Percentiles rank a stretch among this genome's conserved stretches.
These are phyloP conservation scores for Nicotiana knightiana DNA, from an alignment of 257 asterid species.

Conservation along the genomic window DNA sequence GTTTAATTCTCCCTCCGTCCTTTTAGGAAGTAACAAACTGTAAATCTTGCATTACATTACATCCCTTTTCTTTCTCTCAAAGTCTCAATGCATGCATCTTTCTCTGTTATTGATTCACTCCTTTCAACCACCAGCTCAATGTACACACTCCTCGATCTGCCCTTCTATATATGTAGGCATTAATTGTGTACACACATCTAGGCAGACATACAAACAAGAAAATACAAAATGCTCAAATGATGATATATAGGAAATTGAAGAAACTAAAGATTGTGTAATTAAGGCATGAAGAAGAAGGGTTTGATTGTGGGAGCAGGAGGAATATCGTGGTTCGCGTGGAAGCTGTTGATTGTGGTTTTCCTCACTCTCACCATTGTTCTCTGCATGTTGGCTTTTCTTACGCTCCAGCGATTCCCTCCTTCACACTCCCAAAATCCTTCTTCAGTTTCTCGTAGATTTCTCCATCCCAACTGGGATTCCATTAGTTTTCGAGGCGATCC, in stretches of 20 bases:
- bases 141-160: background rate
- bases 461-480: background rate
- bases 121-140: background rate
- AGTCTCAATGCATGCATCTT: background rate
- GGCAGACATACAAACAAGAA: background rate
- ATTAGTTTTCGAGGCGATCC: conserved; percentile 38
- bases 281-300: background rate
- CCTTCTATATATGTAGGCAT: background rate
- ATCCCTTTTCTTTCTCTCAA: too few relatives aligned
- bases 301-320: background rate
- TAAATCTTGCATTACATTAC: background rate
- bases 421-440: conserved; percentile 3
- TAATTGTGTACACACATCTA: background rate
- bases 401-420: conserved; percentile 50
- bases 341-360: conserved; percentile 40
- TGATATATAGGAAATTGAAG: too few relatives aligned
- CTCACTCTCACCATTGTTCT: conserved; percentile 22
- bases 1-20: background rate
- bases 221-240: too few relatives aligned
- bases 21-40: background rate
- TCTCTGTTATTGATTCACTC: background rate
- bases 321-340: conserved; percentile 55
- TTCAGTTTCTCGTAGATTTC: conserved; percentile 30
- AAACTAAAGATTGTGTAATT: too few relatives aligned
- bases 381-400: conserved; percentile 50